Percentiles rank a stretch among this genome's conserved stretches.
These are phyloP conservation scores for Kurtzmaniella natalensis DNA, from an alignment of 1,139 yeast species.

Conservation along the genomic window DNA sequence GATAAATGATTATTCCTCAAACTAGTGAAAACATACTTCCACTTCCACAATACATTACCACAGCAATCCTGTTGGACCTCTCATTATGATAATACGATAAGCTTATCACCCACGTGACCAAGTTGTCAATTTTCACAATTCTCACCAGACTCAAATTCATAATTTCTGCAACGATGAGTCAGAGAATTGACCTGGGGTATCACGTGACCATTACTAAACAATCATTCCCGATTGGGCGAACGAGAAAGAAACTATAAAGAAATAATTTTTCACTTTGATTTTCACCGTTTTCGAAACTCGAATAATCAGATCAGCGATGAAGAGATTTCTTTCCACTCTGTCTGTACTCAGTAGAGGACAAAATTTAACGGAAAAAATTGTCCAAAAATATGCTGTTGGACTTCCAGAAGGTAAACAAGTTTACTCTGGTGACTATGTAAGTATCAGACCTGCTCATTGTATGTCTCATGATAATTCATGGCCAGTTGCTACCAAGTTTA, in stretches of 20 bases:
- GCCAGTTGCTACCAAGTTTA: constrained; percentile 97
- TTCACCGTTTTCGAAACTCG: not conserved
- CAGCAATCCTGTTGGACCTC: too few species aligned
- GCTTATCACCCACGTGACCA: constrained; percentile 2
- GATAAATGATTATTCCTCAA: too few species aligned
- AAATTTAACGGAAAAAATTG: constrained; percentile 91
- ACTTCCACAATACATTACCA: too few species aligned
- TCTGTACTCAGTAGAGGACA: constrained; percentile 46
- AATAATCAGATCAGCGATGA: too few species aligned
- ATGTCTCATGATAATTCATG: constrained; percentile 99
- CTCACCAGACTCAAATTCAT: too few species aligned
- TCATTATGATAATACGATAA: too few species aligned
- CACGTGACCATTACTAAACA: constrained; percentile 1
- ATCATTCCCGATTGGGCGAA: not conserved
- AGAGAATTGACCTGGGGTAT: not conserved
- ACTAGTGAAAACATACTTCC: too few species aligned
- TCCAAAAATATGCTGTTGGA: constrained; percentile 88
- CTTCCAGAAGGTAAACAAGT: constrained; percentile 67
- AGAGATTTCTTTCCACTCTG: constrained; percentile 11
- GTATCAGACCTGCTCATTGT: constrained; percentile 93
- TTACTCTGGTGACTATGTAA: constrained; percentile 88
- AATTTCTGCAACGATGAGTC: not conserved
- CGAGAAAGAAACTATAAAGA: constrained; percentile 2
- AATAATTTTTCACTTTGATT: constrained; percentile 5
- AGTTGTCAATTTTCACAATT: too few species aligned